Evolutionary conservation across 768 basidiomycete genomes (phyloP), one percentile per base, ranked within the genome.

Genomic region (Pisolithus orientalis): DNA sequence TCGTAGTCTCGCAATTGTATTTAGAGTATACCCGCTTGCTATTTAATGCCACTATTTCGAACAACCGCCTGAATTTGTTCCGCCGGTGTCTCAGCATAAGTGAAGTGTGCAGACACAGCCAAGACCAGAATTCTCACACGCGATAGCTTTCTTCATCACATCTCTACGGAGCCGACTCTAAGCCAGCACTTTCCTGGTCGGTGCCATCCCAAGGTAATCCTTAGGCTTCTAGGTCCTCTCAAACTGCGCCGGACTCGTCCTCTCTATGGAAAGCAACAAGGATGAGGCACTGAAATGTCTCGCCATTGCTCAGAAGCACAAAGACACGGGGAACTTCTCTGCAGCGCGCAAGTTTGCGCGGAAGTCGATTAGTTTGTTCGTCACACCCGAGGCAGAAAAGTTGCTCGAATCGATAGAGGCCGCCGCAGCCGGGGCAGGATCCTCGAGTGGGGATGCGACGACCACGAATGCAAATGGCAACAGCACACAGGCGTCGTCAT

Each of bases 261-360:
- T 53, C 57, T 52, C 34, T 48, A 88, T 90, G 87, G 87, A 89
- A 68, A 84, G 85, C 69, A 95, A 95, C 76, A 90, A 82, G 59
- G 92, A 95, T 64, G 92, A 95, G 70, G 92, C 92, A 34, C 67
- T 86, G 52, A 83, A 87, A 60, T 91, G 90, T 64, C 78, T 95
- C 47, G 65, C 71, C 45, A 90, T 96, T 57, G 87, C 94, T 3
- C 82, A 83, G 63, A 80, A 80, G 61, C 84, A 94, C 66, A 76
- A 80, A 55, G 79, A 84, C 50, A 74, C 82, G 43, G 83, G 80
- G 45, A 91, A 94, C 66, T 71, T 83, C 50, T 56, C 84, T 40
- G 82, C 87, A 2, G 92, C 94, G 1, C 82, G 85, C 64, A 91
- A 90, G 67, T 94, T 97, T 73, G 87, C 84, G 55, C 81, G 85